These are phyloP conservation scores for Linum lewisii DNA, from an alignment of 345 rosid species.

Conservation along the genomic window DNA sequence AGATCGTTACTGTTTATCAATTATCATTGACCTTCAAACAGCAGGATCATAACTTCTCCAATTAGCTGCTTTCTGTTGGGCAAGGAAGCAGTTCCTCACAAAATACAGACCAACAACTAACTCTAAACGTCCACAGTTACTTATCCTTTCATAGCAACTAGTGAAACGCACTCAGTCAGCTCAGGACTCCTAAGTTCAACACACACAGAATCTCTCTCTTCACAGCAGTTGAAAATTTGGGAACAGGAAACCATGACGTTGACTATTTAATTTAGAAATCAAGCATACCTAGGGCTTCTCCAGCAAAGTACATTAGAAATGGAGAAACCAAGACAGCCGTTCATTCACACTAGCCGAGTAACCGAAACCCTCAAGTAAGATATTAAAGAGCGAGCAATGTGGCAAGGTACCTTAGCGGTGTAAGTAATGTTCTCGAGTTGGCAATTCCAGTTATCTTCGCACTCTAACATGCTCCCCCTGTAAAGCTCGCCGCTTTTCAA, in stretches of 20 bases:
- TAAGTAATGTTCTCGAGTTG: slow-evolving; percentile 77
- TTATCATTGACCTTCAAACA: too few relatives aligned
- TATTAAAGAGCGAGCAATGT: not conserved
- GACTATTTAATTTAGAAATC: not conserved
- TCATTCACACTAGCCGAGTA: not conserved
- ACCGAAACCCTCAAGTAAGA: not conserved
- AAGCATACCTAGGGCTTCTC: slow-evolving; percentile 20
- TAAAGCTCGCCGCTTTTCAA: slow-evolving; percentile 87
- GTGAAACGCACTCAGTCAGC: too few relatives aligned
- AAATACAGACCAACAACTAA: too few relatives aligned
- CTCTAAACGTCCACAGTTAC: too few relatives aligned
- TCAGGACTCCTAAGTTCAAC: too few relatives aligned
- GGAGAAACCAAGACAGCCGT: not conserved
- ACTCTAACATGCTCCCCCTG: slow-evolving; percentile 83
- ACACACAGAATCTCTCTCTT: too few relatives aligned
- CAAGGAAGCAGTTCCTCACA: too few relatives aligned
- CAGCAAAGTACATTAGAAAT: not conserved
- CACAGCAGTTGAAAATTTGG: too few relatives aligned
- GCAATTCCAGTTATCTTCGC: slow-evolving; percentile 92
- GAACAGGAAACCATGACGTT: not conserved
- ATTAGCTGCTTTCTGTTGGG: too few relatives aligned
- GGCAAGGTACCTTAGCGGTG: slow-evolving; percentile 49
- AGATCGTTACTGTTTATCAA: too few relatives aligned
- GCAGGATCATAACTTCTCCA: too few relatives aligned
- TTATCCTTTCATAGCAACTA: too few relatives aligned